phyloP scores from a whole-genome alignment of 129 eudicot species.

The Flaveria trinervia region DNA sequence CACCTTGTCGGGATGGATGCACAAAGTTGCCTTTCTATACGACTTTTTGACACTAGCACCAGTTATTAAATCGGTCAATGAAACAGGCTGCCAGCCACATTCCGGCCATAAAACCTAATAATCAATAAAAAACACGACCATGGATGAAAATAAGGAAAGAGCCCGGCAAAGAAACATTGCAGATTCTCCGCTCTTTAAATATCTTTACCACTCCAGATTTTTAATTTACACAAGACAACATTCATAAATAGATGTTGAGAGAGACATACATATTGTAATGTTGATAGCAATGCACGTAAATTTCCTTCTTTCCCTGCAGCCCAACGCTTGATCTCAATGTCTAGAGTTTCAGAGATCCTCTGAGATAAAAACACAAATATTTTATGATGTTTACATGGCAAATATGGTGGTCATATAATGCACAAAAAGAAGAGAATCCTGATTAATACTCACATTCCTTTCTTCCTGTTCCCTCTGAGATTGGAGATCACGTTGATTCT shows the following conservation, averaged over 20 bases:
- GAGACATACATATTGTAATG: constrained; percentile 50
- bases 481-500: constrained; percentile 87
- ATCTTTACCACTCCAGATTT: neutral
- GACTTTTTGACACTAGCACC: constrained; percentile 84
- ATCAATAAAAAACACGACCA: constrained; percentile 4
- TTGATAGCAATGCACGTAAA: constrained; percentile 42
- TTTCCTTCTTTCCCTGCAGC: constrained; percentile 52
- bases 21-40: constrained; percentile 92
- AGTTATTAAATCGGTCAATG: constrained; percentile 83
- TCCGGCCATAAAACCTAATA: constrained; percentile 88
- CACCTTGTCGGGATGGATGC: constrained; percentile 99
- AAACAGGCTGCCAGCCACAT: constrained; percentile 99
- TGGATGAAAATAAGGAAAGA: too few species aligned
- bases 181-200: too few species aligned
- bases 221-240: neutral
- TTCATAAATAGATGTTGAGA: constrained; percentile 11
- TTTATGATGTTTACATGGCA: neutral
- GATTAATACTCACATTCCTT: constrained; percentile 60
- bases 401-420: neutral
- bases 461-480: constrained; percentile 84
- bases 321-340: constrained; percentile 48
- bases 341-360: constrained; percentile 44
- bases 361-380: constrained; percentile 20
- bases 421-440: constrained; percentile 11
- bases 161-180: too few species aligned